Conservation (phyloP, 495 filamentous ascomycete species). For the Trypethelium eluteriae region DNA sequence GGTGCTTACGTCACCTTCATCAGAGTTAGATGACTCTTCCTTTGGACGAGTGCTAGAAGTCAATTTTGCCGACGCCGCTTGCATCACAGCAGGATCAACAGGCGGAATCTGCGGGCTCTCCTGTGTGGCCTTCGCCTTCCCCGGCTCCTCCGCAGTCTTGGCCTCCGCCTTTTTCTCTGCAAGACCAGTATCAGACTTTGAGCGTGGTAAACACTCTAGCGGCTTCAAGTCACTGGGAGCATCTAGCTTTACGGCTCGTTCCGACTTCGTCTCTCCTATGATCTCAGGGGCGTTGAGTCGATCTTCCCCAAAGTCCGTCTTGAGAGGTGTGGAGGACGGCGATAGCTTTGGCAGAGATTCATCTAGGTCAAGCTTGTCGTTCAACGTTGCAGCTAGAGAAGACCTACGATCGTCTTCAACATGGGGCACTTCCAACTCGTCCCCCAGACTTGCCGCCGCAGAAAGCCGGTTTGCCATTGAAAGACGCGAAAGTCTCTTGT, state of each 20-base stretch:
- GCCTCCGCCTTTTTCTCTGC: not conserved
- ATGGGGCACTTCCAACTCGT: constrained; percentile 41
- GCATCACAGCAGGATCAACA: not conserved
- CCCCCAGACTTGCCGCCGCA: constrained; percentile 9
- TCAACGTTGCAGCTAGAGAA: constrained; percentile 35
- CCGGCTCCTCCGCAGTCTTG: not conserved
- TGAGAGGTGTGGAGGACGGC: constrained; percentile 17
- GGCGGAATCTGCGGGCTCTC: not conserved
- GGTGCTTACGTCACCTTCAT: constrained; percentile 7
- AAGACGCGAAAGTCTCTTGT: constrained; percentile 7
- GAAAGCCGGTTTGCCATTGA: constrained; percentile 1
- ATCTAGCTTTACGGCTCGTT: not conserved
- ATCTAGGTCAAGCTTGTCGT: constrained; percentile 25
- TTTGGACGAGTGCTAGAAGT: constrained; percentile 26
- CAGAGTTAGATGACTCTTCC: constrained; percentile 4
- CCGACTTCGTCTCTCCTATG: not conserved
- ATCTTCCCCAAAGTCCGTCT: constrained; percentile 7
- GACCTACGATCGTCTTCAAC: constrained; percentile 34
- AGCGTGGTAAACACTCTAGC: not conserved
- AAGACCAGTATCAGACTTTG: not conserved
- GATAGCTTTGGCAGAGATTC: constrained; percentile 21
- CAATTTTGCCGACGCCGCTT: constrained; percentile 14
- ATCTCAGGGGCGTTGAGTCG: not conserved
- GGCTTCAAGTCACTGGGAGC: not conserved
- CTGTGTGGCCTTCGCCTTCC: not conserved